A percentile compares a stretch with the other conserved stretches of the same genome.
These are phyloP conservation scores for Populus tremula DNA, from an alignment of 345 rosid species.

Conservation along the genomic window DNA sequence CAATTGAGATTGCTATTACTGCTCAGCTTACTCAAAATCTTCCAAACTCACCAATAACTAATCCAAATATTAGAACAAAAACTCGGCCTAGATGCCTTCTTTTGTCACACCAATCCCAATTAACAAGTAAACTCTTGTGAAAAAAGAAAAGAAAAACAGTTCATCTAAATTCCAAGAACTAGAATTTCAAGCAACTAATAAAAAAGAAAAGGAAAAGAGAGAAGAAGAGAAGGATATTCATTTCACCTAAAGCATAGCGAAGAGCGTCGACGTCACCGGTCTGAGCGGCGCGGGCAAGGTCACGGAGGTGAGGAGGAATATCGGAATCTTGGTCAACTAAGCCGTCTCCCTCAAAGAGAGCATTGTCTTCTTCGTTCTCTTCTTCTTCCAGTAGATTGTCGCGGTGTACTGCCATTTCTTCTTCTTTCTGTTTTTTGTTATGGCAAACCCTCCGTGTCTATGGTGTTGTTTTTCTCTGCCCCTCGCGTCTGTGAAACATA, in stretches of 20 bases:
- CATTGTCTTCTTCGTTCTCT: constrained; percentile 58
- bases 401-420: constrained; percentile 73
- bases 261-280: constrained; percentile 67
- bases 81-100: neutral
- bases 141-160: too few species aligned
- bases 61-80: neutral
- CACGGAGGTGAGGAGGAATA: constrained; percentile 66
- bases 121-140: neutral
- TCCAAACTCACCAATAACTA: too few species aligned
- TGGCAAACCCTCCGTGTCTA: neutral
- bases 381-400: constrained; percentile 68
- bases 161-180: neutral
- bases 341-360: constrained; percentile 58
- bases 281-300: constrained; percentile 63
- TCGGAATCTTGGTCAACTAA: constrained; percentile 48
- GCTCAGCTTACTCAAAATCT: too few species aligned
- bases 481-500: neutral
- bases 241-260: constrained; percentile 64
- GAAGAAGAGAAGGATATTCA: neutral
- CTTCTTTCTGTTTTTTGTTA: neutral
- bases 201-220: neutral
- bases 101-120: neutral
- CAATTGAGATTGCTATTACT: neutral
- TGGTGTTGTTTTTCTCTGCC: neutral
- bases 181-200: neutral